Evolutionary conservation across 805 yeast genomes (phyloP).

Genomic region (Starmerella floricola): DNA sequence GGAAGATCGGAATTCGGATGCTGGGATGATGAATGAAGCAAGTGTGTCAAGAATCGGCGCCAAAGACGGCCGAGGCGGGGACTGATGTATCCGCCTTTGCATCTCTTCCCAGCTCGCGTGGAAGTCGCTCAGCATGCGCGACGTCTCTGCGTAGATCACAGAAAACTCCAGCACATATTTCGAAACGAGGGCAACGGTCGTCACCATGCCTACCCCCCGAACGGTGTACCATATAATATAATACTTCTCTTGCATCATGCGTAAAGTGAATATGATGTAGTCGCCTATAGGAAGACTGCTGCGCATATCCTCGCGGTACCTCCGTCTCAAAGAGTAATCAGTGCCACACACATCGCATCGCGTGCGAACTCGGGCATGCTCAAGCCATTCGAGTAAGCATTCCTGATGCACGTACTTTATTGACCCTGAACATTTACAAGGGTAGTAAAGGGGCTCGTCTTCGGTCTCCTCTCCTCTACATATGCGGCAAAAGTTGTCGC

Average conservation of each 20-base stretch:
- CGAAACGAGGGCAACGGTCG: constrained; percentile 12
- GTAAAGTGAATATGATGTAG: constrained; percentile 6
- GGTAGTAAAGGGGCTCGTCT: constrained; percentile 72
- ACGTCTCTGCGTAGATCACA: background rate
- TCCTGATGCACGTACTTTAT: constrained; percentile 89
- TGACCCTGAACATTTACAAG: constrained; percentile 89
- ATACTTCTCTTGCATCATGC: background rate
- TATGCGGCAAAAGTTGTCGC: constrained; percentile 64
- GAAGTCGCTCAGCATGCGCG: background rate
- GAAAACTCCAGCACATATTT: constrained; percentile 6
- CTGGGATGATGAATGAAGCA: constrained; percentile 11
- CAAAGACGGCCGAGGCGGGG: constrained; percentile 19
- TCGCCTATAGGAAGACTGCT: constrained; percentile 43
- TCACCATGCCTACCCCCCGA: constrained; percentile 18
- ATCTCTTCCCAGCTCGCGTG: constrained; percentile 9
- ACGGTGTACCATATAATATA: constrained; percentile 9
- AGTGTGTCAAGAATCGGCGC: constrained; percentile 18
- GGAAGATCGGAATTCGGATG: constrained; percentile 7
- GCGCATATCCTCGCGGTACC: constrained; percentile 57
- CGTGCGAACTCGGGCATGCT: constrained; percentile 48
- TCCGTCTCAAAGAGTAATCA: constrained; percentile 54
- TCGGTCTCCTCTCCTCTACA: constrained; percentile 84
- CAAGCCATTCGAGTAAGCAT: constrained; percentile 80
- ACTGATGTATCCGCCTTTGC: constrained; percentile 21
- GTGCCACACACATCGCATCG: constrained; percentile 83